Conservation (phyloP, 1,139 yeast genomes). For the Lodderomyces beijingensis region DNA sequence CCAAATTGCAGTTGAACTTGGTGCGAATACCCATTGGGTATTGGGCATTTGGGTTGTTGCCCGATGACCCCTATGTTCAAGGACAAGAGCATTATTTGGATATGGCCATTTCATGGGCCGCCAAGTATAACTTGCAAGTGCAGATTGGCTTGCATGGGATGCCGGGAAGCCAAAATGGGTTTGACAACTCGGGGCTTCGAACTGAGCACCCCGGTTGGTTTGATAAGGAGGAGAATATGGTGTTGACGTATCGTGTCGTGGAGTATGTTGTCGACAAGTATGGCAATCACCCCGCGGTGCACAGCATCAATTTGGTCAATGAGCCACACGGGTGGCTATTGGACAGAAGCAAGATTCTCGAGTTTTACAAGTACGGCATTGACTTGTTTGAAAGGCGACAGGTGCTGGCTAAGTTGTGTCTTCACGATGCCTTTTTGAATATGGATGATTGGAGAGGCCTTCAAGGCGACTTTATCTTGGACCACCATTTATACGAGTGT, state of each 20-base stretch:
- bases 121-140: conserved; percentile 15
- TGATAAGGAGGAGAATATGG: conserved; percentile 13
- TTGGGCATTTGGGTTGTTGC: conserved; percentile 22
- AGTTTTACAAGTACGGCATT: no score
- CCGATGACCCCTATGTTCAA: conserved; percentile 19
- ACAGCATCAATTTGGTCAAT: conserved; percentile 22
- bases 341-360: no score
- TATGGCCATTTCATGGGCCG: conserved; percentile 21
- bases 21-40: conserved; percentile 25
- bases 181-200: conserved; percentile 23
- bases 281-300: conserved; percentile 13
- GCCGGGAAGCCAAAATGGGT: conserved; percentile 29
- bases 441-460: no score
- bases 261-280: conserved; percentile 20
- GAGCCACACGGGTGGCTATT: conserved; percentile 22
- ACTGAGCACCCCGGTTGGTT: conserved; percentile 14
- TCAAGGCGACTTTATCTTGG: no score
- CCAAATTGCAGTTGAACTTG: conserved; percentile 18
- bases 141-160: conserved; percentile 24
- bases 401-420: no score
- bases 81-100: conserved; percentile 24
- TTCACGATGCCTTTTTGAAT: no score
- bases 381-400: no score
- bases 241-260: conserved; percentile 15
- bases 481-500: no score